Base-by-base conservation (phyloP, 371 early-diverging fungal genomes). In the Mucor velutinosus region DNA sequence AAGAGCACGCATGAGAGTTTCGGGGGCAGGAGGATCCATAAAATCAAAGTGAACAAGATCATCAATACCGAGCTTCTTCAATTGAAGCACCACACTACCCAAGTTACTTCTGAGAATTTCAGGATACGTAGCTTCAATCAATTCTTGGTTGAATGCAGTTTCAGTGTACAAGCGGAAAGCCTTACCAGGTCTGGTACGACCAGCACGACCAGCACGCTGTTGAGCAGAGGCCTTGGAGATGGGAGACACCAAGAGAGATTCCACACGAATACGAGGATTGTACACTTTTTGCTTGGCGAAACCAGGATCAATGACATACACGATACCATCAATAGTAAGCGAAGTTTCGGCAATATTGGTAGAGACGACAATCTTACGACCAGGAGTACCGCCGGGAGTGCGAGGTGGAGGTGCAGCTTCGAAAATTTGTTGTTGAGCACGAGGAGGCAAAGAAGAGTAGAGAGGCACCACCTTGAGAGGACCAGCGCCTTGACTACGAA, bases 311-410 rank as follows among this genome's bases (percentile, higher is more conserved):
- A 99, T 92, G 39, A 99, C 99, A 79, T 99, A 99, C 10, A 94
- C 96, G 64, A 99, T 94, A 70, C 98, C 97, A 72, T 97, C 97
- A 64, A 99, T 99, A 4, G 99, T 99, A 66, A 99, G 86, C 1
- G 97, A 97, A 0, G 99, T 99, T 81, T 99, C 99, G 21, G 99
- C 98, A 80, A 99, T 93, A 74, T 99, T 99, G 33, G 99, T 94
- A 4, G 98, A 93, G 4, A 99, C 93, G 30, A 99, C 95, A 63
- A 95, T 83, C 79, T 99, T 98, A 64, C 99, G 90, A 19, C 96
- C 97, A 7, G 94, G 92, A 5, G 91, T 78, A 14, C 94, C 94
- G 25, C 89, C 93, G 30, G 87, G 82, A 3, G 76, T 85, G 30
- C 87, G 84, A 21, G 94, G 88, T 60, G 87, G 86, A 17, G 98